Evolutionary conservation across 352 stramenopile species (phyloP), one percentile per base, ranked within the genome.

Genomic region (Phytophthora sansomeana): DNA sequence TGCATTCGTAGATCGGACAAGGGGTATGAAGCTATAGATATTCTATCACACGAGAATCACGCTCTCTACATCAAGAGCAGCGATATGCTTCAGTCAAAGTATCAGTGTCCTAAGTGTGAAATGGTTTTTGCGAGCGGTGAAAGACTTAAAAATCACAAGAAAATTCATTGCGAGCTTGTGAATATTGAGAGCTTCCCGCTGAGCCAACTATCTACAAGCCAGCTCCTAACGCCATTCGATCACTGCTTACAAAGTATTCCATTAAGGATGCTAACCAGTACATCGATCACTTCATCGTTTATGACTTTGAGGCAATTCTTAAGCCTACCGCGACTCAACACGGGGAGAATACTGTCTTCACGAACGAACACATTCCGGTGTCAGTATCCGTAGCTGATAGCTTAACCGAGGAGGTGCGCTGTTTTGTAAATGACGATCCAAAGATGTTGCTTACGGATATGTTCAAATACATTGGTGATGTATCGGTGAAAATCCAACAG

Each of bases 261-360:
- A 49, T 63, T 9, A 63, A 55, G 14, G 13, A 14, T 36, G 6
- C 24, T 26, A 33, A 56, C 5, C 56, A 63, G 0, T 63, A 63
- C 13, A 8, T 63, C 1, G 44, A 63, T 32, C 56, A 61, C 19
- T 60, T 52, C 16, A 46, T 46, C 4, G 26, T 59, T 24, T 24
- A 24, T 24, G 21, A 24, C 21, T 24, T 24, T 24, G 21, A 24
- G 21, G 21, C 21, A 1, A 57, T 57, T 10, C 50, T 38, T 6
- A 46, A 36, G 50, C 17, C n/a, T n/a, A n/a, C n/a, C n/a, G n/a
- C 33, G 14, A 57, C 35, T 4, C 24, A 57, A 14, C 35, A 38
- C 28, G 50, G 35, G 6, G 14, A 44, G 7, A 44, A 29, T 8
- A 57, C 33, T 1, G 21, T 36, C 4, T 47, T 47, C 6, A 43